A percentile compares a stretch with the other conserved stretches of the same genome.
Conservation (phyloP, 257 asterid species). For the Solanum corneliomulleri region DNA sequence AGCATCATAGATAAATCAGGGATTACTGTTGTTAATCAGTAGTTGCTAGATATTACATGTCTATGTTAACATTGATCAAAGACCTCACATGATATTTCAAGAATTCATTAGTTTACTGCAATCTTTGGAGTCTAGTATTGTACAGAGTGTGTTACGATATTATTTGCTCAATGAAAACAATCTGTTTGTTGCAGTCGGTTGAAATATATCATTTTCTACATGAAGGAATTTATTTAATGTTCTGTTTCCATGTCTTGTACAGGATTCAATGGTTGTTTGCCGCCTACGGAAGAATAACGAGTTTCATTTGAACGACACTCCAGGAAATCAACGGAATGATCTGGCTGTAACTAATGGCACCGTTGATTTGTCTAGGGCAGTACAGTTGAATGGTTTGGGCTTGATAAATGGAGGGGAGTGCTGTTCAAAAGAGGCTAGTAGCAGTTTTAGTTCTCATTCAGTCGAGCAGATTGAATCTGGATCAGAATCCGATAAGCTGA, state of each 20-base stretch:
- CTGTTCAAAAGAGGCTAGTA: constrained; percentile 41
- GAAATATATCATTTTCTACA: not conserved
- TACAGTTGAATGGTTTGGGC: constrained; percentile 12
- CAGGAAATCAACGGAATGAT: constrained; percentile 8
- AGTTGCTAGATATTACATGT: not conserved
- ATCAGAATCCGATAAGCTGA: constrained; percentile 33
- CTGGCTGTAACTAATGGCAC: constrained; percentile 1
- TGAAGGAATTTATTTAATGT: not conserved
- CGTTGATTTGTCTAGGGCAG: constrained; percentile 21
- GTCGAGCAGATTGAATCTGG: constrained; percentile 36
- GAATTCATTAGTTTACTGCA: not conserved
- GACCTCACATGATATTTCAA: not conserved
- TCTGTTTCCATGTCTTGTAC: not conserved
- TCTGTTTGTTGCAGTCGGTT: not conserved
- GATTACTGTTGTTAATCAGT: not conserved
- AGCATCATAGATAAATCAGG: not conserved
- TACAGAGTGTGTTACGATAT: not conserved
- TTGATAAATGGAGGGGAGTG: constrained; percentile 21
- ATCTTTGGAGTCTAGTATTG: not conserved
- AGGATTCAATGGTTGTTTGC: constrained; percentile 78
- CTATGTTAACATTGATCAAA: not conserved
- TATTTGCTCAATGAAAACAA: not conserved
- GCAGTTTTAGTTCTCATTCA: constrained; percentile 46
- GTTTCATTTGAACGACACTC: constrained; percentile 34
- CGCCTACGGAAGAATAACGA: constrained; percentile 69